Evolutionary conservation across 2,329 filamentous ascomycete genomes (phyloP), one percentile per base, ranked within the genome.

Genomic region (Diaporthe sp.): DNA sequence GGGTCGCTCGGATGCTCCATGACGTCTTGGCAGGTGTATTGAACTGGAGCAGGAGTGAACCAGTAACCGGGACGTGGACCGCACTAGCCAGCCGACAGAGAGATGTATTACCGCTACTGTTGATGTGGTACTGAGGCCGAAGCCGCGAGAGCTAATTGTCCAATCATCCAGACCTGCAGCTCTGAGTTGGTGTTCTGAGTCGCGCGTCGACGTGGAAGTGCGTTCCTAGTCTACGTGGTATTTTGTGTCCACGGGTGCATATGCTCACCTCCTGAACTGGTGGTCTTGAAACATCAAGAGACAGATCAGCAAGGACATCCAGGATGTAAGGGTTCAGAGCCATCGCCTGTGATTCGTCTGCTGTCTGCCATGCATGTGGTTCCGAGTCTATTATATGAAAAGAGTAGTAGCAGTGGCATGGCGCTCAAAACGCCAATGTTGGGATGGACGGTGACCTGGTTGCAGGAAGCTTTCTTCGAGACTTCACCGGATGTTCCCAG

Each of bases 1-100:
- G 51, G 59, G 67, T 58, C 44, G 59, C 58, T 68, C 74, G 68
- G 74, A 31, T 58, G 49, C 31, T 61, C 67, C 71, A 76, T 76
- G 74, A 76, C 65, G 74, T 75, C 74, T 57, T 34, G 37, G 51
- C 53, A 59, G 17, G 73, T 42, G 55, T 61, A 25, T 70, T 13
- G 49, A 62, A 51, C 31, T 53, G 17, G 28, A 49, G 51, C 8
- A 19, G 34, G 39, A 58, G 17, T 53, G 53, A 67, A 28, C 59
- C 12, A 70, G n/a, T 46, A 42, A 65, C 42, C 42, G 39, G n/a
- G n/a, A 34, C 46, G 22, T 42, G 42, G 62, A 28, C 58, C 62
- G 53, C 68, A 55, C 69, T 74, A 67, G 58, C 49, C 49, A 67
- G 39, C 31, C 17, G 15, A 34, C 6, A 59, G 44, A 59, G 44